Evolutionary conservation across 2,329 filamentous ascomycete species (phyloP).

Genomic region (Geosmithia morbida): DNA sequence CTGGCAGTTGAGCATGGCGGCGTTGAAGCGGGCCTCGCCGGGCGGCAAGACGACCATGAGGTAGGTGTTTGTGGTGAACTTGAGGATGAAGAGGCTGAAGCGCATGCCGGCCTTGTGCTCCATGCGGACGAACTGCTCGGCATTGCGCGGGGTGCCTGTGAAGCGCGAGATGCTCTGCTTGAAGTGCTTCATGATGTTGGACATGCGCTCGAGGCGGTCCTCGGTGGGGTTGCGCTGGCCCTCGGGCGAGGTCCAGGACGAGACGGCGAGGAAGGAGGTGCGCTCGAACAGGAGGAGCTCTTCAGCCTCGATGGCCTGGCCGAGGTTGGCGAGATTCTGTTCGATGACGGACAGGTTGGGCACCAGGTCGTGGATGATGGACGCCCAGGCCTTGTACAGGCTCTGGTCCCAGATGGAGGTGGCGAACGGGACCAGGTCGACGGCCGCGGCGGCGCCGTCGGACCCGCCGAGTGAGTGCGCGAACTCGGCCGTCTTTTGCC

Average conservation of each 20-base stretch:
- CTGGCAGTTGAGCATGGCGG: slow-evolving; percentile 78
- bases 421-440: slow-evolving; percentile 76
- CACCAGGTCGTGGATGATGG: slow-evolving; percentile 95
- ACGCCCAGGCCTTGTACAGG: slow-evolving; percentile 95
- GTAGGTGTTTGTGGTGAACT: slow-evolving; percentile 96
- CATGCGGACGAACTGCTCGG: slow-evolving; percentile 68
- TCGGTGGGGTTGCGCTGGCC: slow-evolving; percentile 74
- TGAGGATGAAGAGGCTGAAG: slow-evolving; percentile 90
- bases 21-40: slow-evolving; percentile 82
- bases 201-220: slow-evolving; percentile 86
- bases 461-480: slow-evolving; percentile 19
- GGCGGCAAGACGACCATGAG: slow-evolving; percentile 85
- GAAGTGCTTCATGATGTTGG: slow-evolving; percentile 96
- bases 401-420: slow-evolving; percentile 99
- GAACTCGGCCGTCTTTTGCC: slow-evolving; percentile 52
- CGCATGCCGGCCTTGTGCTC: slow-evolving; percentile 61
- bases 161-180: slow-evolving; percentile 72
- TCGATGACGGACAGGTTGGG: slow-evolving; percentile 86
- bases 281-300: slow-evolving; percentile 92
- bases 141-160: slow-evolving; percentile 66
- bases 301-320: slow-evolving; percentile 76
- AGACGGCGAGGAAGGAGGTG: slow-evolving; percentile 93
- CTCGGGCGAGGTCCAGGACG: slow-evolving; percentile 65
- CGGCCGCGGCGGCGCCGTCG: slow-evolving; percentile 1
- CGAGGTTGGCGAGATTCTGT: slow-evolving; percentile 67